phyloP scores from a whole-genome alignment of 768 basidiomycete species.

The Russula sp. region DNA sequence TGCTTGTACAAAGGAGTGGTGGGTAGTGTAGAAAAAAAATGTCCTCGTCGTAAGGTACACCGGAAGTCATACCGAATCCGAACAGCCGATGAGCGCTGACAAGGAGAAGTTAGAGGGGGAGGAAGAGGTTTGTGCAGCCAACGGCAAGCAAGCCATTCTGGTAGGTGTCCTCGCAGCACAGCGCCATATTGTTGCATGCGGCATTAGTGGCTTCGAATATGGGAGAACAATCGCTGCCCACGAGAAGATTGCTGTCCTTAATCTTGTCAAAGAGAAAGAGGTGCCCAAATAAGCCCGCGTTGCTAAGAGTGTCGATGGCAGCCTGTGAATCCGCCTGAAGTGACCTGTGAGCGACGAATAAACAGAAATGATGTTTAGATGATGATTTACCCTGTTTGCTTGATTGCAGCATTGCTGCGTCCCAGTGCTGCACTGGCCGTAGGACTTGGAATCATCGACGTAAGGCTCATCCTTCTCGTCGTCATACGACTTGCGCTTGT shows the following conservation, averaged over 20 bases:
- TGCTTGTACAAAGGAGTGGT: conserved; percentile 11
- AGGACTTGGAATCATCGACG: background rate
- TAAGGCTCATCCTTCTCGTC: too few species aligned
- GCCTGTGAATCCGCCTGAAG: background rate
- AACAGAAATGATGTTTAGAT: background rate
- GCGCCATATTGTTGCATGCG: background rate
- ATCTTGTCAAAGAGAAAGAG: background rate
- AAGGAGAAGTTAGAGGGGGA: background rate
- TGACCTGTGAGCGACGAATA: background rate
- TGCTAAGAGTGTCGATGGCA: too few species aligned
- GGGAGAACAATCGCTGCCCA: background rate
- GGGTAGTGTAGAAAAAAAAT: conserved; percentile 9
- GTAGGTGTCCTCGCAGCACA: conserved; percentile 7
- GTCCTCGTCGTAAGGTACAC: conserved; percentile 7
- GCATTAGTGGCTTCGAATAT: rapidly evolving
- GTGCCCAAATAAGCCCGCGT: background rate
- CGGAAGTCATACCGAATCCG: background rate
- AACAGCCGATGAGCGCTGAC: background rate
- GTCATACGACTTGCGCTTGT: background rate
- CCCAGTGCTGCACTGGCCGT: background rate
- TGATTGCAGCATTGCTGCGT: conserved; percentile 7
- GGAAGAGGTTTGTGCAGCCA: background rate
- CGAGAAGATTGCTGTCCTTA: too few species aligned
- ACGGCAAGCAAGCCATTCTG: background rate
- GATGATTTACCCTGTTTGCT: background rate